Conservation (phyloP, 2,329 filamentous ascomycete genomes). For the Ophiostoma tasmaniense region DNA sequence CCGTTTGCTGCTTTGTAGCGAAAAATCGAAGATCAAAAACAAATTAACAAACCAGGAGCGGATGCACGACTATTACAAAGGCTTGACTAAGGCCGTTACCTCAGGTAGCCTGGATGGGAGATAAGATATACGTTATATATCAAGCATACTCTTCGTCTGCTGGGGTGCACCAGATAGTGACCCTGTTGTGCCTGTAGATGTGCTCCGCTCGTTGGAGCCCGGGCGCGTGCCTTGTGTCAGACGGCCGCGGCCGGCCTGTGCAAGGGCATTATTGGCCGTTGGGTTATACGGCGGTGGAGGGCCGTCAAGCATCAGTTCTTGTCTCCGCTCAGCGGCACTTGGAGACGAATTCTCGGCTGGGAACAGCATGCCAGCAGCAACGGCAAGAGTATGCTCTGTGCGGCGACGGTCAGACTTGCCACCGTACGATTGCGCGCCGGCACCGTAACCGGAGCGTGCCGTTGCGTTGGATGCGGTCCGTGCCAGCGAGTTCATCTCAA, state of each 20-base stretch:
- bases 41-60: not conserved
- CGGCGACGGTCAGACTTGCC: constrained; percentile 39
- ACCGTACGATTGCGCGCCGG: constrained; percentile 27
- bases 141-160: constrained; percentile 50
- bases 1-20: not conserved
- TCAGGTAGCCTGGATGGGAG: too few species aligned
- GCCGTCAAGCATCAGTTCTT: constrained; percentile 37
- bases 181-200: constrained; percentile 38
- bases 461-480: constrained; percentile 14
- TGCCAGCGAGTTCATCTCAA: constrained; percentile 29
- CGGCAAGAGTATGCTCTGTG: constrained; percentile 36
- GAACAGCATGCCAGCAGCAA: constrained; percentile 41
- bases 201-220: constrained; percentile 32
- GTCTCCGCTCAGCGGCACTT: constrained; percentile 28
- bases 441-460: constrained; percentile 7
- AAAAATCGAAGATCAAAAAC: not conserved
- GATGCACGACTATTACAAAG: not conserved
- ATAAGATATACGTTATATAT: constrained; percentile 32
- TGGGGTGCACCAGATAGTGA: constrained; percentile 44
- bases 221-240: constrained; percentile 21
- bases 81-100: not conserved
- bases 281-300: constrained; percentile 35
- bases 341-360: constrained; percentile 29
- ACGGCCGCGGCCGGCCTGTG: constrained; percentile 22
- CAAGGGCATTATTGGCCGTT: constrained; percentile 23